A percentile compares a stretch with the other conserved stretches of the same genome.
These are phyloP conservation scores for Phoma sp. DNA, from an alignment of 2,329 filamentous ascomycete species.

Conservation along the genomic window DNA sequence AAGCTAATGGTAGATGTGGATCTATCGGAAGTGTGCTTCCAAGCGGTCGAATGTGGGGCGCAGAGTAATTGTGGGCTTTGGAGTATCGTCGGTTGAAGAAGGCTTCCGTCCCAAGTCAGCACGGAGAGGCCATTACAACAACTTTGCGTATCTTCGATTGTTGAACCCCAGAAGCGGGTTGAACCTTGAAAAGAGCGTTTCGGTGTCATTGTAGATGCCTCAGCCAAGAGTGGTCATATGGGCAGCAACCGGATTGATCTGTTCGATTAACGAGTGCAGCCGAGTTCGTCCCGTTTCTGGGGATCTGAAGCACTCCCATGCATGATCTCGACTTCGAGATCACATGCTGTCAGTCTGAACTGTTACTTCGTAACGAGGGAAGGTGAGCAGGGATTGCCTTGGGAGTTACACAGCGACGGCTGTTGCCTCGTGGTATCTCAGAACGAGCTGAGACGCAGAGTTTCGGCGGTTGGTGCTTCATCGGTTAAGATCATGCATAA, in stretches of 20 bases:
- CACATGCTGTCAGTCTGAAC: not conserved
- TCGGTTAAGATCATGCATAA: not conserved
- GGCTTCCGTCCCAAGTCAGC: not conserved
- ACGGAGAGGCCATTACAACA: not conserved
- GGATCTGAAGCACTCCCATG: not conserved
- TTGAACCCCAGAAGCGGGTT: not conserved
- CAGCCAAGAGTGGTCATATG: not conserved
- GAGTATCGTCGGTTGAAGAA: not conserved
- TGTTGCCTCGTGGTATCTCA: not conserved
- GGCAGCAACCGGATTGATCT: not conserved
- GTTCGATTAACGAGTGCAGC: not conserved
- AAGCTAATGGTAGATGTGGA: constrained; percentile 1
- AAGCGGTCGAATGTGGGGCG: not conserved
- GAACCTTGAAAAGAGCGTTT: not conserved
- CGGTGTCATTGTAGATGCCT: not conserved
- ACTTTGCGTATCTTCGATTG: not conserved
- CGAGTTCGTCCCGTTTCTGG: not conserved
- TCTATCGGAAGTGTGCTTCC: not conserved
- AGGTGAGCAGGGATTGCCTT: not conserved
- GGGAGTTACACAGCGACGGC: not conserved
- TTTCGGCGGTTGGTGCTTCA: not conserved
- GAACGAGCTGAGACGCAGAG: not conserved
- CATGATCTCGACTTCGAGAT: not conserved
- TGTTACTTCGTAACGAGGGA: not conserved
- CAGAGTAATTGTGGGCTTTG: not conserved